phyloP scores from a whole-genome alignment of 2,329 filamentous ascomycete genomes.

The Talaromyces albobiverticillius region DNA sequence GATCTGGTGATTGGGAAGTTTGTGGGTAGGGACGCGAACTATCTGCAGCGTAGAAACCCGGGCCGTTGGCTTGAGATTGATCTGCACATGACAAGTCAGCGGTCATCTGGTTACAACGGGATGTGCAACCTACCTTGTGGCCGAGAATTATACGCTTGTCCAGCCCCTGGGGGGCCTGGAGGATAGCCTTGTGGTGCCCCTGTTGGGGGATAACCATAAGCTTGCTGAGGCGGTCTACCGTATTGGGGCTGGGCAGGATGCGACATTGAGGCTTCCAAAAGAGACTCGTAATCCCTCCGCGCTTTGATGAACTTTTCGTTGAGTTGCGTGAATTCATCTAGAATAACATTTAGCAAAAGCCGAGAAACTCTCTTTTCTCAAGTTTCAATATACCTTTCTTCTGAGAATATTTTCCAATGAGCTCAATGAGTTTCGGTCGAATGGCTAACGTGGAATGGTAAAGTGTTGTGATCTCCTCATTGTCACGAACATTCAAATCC shows the following conservation, averaged over 20 bases:
- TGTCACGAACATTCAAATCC: slow-evolving; percentile 79
- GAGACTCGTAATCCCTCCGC: slow-evolving; percentile 87
- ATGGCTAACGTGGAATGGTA: slow-evolving; percentile 96
- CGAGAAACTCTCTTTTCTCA: slow-evolving; percentile 16
- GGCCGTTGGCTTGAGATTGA: slow-evolving; percentile 43
- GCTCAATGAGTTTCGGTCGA: slow-evolving; percentile 91
- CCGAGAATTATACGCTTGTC: slow-evolving; percentile 60
- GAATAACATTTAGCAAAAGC: not conserved
- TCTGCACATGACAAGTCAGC: slow-evolving; percentile 23
- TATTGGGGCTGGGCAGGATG: slow-evolving; percentile 81
- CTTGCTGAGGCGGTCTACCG: slow-evolving; percentile 54
- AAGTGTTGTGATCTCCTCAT: slow-evolving; percentile 87
- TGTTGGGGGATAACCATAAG: slow-evolving; percentile 32
- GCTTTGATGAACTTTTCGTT: slow-evolving; percentile 99
- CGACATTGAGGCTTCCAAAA: slow-evolving; percentile 96
- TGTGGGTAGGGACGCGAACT: slow-evolving; percentile 41
- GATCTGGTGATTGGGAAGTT: slow-evolving; percentile 40
- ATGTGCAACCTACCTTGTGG: slow-evolving; percentile 34
- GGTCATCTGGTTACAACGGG: not conserved
- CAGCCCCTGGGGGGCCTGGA: slow-evolving; percentile 25
- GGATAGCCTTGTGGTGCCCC: slow-evolving; percentile 36
- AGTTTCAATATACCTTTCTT: slow-evolving; percentile 73
- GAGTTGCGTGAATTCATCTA: slow-evolving; percentile 96
- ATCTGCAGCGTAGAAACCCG: slow-evolving; percentile 65
- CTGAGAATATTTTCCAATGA: slow-evolving; percentile 98